Percentiles rank a stretch among this genome's conserved stretches.
phyloP scores from a whole-genome alignment of 495 filamentous ascomycete genomes.

The Xylaria intraflava region DNA sequence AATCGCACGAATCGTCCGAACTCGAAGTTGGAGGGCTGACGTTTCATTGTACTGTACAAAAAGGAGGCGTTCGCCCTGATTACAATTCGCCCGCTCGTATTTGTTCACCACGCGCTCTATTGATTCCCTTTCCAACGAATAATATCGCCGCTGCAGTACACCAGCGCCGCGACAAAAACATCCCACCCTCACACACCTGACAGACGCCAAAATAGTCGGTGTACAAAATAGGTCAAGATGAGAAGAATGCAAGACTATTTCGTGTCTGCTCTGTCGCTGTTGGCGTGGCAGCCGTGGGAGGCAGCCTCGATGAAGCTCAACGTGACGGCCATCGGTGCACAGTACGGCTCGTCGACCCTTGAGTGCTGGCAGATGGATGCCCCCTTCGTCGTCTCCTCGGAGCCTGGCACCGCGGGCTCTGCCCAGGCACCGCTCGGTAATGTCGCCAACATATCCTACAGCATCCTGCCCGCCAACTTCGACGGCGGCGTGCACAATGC shows the following conservation, averaged over 20 bases:
- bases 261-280: neutral
- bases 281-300: neutral
- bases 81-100: neutral
- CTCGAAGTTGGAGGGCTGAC: neutral
- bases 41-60: neutral
- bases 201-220: neutral
- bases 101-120: too few relatives aligned
- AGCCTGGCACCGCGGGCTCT: slow-evolving; percentile 40
- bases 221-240: neutral
- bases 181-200: too few relatives aligned
- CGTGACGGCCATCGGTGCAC: slow-evolving; percentile 24
- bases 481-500: slow-evolving; percentile 49
- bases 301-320: slow-evolving; percentile 16
- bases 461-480: slow-evolving; percentile 37
- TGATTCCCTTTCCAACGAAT: neutral
- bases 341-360: slow-evolving; percentile 36
- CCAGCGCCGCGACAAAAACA: too few relatives aligned
- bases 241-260: neutral
- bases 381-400: slow-evolving; percentile 33
- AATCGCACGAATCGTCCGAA: too few relatives aligned
- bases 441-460: slow-evolving; percentile 33
- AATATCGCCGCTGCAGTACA: neutral
- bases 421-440: slow-evolving; percentile 28
- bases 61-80: neutral
- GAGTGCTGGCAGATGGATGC: slow-evolving; percentile 49